Evolutionary conservation across 441 rosid species (phyloP).

Genomic region (Gossypium schwendimanii): DNA sequence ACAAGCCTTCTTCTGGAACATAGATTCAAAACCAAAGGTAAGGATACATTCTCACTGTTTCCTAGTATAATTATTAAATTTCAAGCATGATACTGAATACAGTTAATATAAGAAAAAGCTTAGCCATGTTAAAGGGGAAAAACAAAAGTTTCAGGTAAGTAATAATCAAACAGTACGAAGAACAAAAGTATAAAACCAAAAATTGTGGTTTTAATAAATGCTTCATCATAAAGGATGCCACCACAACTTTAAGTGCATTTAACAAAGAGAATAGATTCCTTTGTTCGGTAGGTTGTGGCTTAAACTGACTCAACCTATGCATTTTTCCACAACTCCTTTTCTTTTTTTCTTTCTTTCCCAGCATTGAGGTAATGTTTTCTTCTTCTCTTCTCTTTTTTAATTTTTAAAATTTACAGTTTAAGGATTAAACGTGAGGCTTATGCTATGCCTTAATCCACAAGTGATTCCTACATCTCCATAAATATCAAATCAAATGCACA

Average conservation of each 20-base stretch:
- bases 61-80: constrained; percentile 9
- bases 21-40: constrained; percentile 16
- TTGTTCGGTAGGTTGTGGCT: not conserved
- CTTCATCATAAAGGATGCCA: not conserved
- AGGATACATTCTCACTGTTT: not conserved
- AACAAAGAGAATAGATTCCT: not conserved
- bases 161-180: constrained; percentile 1
- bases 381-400: not conserved
- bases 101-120: constrained; percentile 6
- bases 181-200: not conserved
- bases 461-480: not conserved
- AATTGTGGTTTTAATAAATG: not conserved
- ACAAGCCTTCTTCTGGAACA: constrained; percentile 76
- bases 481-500: not conserved
- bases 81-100: not conserved
- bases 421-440: not conserved
- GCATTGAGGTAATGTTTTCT: not conserved
- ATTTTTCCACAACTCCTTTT: not conserved
- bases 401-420: not conserved
- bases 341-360: not conserved
- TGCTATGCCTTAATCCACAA: not conserved
- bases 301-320: not conserved
- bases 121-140: not conserved
- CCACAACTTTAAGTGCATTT: not conserved
- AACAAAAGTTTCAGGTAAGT: not conserved